Conservation (phyloP, 2,329 filamentous ascomycete species). For the Botryotinia narcissicola region DNA sequence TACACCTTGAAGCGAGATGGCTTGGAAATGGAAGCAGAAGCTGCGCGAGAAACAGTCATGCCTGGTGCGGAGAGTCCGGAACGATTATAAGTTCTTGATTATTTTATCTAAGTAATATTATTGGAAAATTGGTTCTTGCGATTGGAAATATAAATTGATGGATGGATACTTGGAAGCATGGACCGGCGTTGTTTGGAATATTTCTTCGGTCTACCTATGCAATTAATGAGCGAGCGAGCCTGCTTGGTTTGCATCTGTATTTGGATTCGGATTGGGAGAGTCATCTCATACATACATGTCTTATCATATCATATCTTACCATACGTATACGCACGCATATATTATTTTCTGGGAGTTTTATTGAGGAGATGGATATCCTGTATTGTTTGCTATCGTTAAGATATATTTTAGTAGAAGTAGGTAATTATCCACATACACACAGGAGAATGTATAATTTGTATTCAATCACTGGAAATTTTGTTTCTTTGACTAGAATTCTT, state of each 20-base stretch:
- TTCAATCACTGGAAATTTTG: not conserved
- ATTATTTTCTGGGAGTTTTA: not conserved
- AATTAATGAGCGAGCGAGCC: no score
- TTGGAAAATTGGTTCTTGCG: not conserved
- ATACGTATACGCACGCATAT: not conserved
- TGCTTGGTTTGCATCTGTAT: not conserved
- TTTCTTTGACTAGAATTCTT: not conserved
- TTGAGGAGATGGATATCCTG: not conserved
- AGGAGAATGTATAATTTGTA: not conserved
- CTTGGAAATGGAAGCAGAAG: conserved; percentile 46
- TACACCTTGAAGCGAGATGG: conserved; percentile 42
- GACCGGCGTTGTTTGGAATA: not conserved
- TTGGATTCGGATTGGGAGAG: not conserved
- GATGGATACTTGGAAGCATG: not conserved
- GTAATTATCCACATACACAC: not conserved
- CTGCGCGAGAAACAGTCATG: conserved; percentile 40
- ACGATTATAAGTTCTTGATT: conserved; percentile 22
- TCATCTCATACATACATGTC: not conserved
- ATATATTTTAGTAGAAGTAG: not conserved
- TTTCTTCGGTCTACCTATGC: not conserved
- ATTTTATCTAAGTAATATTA: not conserved
- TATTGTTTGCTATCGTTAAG: not conserved
- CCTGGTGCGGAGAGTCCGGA: conserved; percentile 33
- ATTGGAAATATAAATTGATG: not conserved
- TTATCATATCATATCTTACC: not conserved